Percentiles rank a stretch among this genome's conserved stretches.
Evolutionary conservation across 2,329 filamentous ascomycete genomes (phyloP).

Genomic region (Truncatella angustata): DNA sequence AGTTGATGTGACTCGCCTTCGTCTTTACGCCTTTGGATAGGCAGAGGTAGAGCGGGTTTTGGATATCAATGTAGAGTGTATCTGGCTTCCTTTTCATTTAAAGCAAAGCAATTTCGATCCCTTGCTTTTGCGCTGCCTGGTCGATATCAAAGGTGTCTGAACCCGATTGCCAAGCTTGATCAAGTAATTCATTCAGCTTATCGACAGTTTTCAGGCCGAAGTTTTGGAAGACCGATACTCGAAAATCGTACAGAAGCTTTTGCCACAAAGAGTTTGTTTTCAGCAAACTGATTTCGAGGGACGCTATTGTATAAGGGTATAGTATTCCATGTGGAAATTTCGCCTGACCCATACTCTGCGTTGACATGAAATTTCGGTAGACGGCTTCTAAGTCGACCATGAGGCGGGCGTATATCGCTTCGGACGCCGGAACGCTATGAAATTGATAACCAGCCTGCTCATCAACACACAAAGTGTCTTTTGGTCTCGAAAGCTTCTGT

Average conservation of each 20-base stretch:
- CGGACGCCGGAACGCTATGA: neutral
- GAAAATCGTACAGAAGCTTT: neutral
- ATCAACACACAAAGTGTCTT: neutral
- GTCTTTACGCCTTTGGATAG: no score
- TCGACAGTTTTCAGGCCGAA: neutral
- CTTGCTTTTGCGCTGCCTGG: neutral
- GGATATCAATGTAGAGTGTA: no score
- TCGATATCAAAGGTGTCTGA: conserved; percentile 6
- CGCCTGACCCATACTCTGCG: neutral
- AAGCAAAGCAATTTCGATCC: conserved; percentile 1
- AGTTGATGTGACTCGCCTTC: no score
- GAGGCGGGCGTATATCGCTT: neutral
- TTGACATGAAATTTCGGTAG: neutral
- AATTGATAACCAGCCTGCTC: neutral
- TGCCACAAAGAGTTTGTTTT: neutral
- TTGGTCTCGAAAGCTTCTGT: neutral
- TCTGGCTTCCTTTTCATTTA: no score
- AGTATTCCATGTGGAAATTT: neutral
- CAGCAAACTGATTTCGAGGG: neutral
- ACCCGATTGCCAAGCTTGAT: neutral
- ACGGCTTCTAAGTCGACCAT: neutral
- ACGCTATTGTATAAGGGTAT: neutral
- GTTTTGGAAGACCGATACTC: neutral
- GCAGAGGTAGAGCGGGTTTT: no score
- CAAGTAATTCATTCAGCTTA: neutral